A percentile compares a stretch with the other conserved stretches of the same genome.
These are phyloP conservation scores for Cordyceps cicadae DNA, from an alignment of 2,329 filamentous ascomycete species.

Conservation along the genomic window DNA sequence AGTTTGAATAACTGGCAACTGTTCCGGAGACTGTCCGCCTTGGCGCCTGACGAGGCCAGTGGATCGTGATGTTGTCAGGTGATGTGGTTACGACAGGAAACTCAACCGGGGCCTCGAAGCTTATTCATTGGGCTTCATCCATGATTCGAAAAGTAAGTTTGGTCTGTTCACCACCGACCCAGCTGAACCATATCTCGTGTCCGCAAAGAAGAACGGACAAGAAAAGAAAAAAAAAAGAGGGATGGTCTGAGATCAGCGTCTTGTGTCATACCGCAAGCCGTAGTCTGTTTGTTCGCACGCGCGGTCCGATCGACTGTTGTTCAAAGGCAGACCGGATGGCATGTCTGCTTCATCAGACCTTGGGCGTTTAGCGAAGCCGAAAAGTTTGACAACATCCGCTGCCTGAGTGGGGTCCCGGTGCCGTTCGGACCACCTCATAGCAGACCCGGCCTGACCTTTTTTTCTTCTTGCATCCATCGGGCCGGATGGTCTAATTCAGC, in stretches of 20 bases:
- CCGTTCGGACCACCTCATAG: background rate
- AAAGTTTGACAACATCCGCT: background rate
- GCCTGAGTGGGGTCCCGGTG: background rate
- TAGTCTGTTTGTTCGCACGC: too few relatives aligned
- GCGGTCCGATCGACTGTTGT: too few relatives aligned
- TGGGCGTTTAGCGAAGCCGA: too few relatives aligned
- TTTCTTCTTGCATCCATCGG: background rate
- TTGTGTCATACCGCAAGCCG: too few relatives aligned
- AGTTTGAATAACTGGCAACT: background rate
- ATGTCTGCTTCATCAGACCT: too few relatives aligned
- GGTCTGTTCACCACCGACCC: background rate
- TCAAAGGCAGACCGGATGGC: too few relatives aligned
- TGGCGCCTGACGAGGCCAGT: background rate
- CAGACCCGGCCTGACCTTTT: too few relatives aligned
- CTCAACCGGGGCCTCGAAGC: background rate
- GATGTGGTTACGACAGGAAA: background rate
- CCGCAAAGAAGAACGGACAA: background rate
- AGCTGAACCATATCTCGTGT: background rate
- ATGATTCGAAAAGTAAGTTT: background rate
- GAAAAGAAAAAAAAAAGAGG: too few relatives aligned
- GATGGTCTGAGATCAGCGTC: background rate
- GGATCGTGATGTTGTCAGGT: background rate
- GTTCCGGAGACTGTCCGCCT: background rate
- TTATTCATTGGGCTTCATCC: background rate
- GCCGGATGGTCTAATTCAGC: background rate